Conservation (phyloP, 805 yeast species). For the Torulaspora franciscae region DNA sequence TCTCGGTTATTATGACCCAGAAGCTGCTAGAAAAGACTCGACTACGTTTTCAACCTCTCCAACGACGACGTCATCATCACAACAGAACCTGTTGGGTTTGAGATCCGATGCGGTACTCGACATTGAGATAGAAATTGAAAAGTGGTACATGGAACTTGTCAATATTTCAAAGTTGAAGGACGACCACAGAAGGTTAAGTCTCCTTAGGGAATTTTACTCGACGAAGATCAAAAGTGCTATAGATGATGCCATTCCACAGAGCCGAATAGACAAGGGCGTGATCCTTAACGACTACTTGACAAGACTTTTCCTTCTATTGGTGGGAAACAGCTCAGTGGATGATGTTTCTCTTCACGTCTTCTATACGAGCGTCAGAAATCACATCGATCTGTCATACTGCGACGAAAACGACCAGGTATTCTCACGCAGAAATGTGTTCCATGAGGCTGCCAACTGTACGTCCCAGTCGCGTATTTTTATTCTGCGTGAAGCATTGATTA, state of each 20-base stretch:
- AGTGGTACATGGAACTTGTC: conserved; percentile 34
- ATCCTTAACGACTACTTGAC: conserved; percentile 42
- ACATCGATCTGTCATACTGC: conserved; percentile 55
- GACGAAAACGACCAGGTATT: conserved; percentile 53
- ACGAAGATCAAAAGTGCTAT: conserved; percentile 25
- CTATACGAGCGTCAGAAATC: conserved; percentile 32
- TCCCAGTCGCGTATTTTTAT: conserved; percentile 29
- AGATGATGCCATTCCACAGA: conserved; percentile 12
- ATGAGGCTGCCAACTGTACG: conserved; percentile 49
- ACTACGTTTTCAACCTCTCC: conserved; percentile 1
- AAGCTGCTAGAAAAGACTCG: not conserved
- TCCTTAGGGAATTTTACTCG: conserved; percentile 23
- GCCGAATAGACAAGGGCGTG: conserved; percentile 20
- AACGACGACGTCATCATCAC: not conserved
- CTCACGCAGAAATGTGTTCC: conserved; percentile 68
- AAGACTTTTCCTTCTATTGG: conserved; percentile 65
- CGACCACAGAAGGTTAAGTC: conserved; percentile 22
- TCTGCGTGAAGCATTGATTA: conserved; percentile 22
- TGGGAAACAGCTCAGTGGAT: conserved; percentile 59
- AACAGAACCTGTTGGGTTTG: not conserved
- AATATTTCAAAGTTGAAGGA: conserved; percentile 33
- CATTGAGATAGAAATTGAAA: conserved; percentile 30
- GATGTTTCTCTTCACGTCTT: conserved; percentile 45
- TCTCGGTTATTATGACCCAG: conserved; percentile 22
- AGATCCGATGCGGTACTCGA: conserved; percentile 10